A percentile compares a stretch with the other conserved stretches of the same genome.
Conservation (phyloP, 1,284 basidiomycete species). For the Amylostereum areolatum region DNA sequence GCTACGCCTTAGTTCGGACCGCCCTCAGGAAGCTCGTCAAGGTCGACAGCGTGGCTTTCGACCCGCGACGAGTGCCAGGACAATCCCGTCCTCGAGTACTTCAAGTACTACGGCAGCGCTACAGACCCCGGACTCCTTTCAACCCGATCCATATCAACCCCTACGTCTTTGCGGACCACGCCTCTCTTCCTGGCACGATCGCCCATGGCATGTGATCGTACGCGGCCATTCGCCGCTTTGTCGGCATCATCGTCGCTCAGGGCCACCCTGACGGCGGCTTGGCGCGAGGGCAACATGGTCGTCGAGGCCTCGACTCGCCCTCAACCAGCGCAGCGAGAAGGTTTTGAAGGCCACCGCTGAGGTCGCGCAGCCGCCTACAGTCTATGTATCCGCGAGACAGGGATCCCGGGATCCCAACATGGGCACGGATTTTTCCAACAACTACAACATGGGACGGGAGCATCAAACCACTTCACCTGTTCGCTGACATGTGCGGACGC, state of each 20-base stretch:
- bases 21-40: constrained; percentile 83
- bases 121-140: constrained; percentile 83
- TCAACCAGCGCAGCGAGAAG: constrained; percentile 84
- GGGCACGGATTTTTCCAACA: constrained; percentile 98
- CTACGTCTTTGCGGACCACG: constrained; percentile 95
- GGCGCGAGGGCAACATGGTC: constrained; percentile 87
- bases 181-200: constrained; percentile 90
- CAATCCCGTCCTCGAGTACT: constrained; percentile 67
- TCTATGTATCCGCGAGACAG: constrained; percentile 98
- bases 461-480: constrained; percentile 90
- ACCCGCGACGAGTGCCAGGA: constrained; percentile 82
- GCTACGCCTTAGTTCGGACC: constrained; percentile 81
- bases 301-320: constrained; percentile 87
- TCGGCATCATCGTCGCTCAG: constrained; percentile 92
- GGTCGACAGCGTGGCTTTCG: constrained; percentile 85
- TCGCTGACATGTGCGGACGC: constrained; percentile 91
- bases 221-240: constrained; percentile 88
- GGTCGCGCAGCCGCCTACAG: constrained; percentile 88
- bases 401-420: constrained; percentile 98
- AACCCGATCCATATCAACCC: constrained; percentile 98
- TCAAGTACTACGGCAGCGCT: constrained; percentile 83
- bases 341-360: constrained; percentile 92
- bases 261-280: constrained; percentile 87
- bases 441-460: constrained; percentile 88
- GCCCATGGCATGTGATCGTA: constrained; percentile 98